Base-by-base conservation (phyloP, 805 yeast genomes). In the Wickerhamiella vanderwaltii region DNA sequence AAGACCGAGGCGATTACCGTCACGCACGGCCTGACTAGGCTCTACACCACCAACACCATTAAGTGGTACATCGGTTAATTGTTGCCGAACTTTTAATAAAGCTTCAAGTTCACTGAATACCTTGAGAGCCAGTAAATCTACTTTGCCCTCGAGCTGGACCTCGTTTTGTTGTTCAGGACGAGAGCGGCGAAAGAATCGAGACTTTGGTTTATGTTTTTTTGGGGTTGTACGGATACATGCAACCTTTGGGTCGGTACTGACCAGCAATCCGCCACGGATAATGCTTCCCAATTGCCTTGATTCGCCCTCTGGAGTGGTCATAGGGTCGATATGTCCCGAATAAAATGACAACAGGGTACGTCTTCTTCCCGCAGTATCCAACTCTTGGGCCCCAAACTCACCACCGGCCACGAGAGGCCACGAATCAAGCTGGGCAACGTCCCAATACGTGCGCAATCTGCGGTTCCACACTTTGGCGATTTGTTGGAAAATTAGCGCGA, bases 381-480 rank as follows among this genome's bases (percentile, higher is more conserved):
- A 7, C 5, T 26, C 42, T 1, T 45, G 9, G 9, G 45, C 26
- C 15, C 58, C 59, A 35, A 48, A 51, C 6, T 44, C 46, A 7
- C 67, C 67, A 13, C 67, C 65, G 6, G 58, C 52, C 19, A 51
- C 51, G 7, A 54, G 50, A 0, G 54, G 56, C 25, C 46, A 29
- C 39, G 19, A 47, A 9, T 17, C 46, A 28, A 18, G 52, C 55
- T 35, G 34, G 47, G 53, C 39, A 30, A 52, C 45, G 32, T 51
- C 51, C 56, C 70, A 60, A 46, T 56, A 57, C 44, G 57, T 53
- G 41, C 56, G 50, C 28, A 65, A 55, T 17, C 61, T 50, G 17
- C 55, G 46, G 20, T 69, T 59, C 80, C 80, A 75, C 7, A 63
- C 57, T 48, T 65, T 65, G 48, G 73, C 71, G 44, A 75, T 52